Evolutionary conservation across 768 basidiomycete species (phyloP).

Genomic region (Leccinum broughii): DNA sequence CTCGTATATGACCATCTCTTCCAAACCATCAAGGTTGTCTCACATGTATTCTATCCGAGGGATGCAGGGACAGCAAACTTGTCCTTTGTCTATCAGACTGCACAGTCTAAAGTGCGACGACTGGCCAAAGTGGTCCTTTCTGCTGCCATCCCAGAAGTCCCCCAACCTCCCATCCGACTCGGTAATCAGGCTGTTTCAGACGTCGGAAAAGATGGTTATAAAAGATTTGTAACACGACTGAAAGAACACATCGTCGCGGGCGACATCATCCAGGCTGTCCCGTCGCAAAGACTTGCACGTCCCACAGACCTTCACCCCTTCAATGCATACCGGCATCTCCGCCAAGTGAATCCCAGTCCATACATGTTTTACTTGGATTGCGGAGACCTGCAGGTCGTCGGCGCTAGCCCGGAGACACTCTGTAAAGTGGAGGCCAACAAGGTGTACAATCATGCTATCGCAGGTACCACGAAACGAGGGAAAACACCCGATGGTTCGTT

Average conservation of each 20-base stretch:
- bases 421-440: conserved; percentile 93
- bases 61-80: conserved; percentile 67
- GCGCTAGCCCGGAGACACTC: conserved; percentile 95
- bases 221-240: conserved; percentile 84
- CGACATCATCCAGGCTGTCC: conserved; percentile 99
- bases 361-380: conserved; percentile 99
- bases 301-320: conserved; percentile 92
- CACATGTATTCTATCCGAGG: conserved; percentile 87
- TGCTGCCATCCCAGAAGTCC: conserved; percentile 58
- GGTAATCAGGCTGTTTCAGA: conserved; percentile 79
- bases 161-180: conserved; percentile 61
- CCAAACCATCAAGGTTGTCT: conserved; percentile 93
- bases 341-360: conserved; percentile 95
- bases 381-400: conserved; percentile 91
- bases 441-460: conserved; percentile 97
- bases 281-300: conserved; percentile 85
- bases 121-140: conserved; percentile 71
- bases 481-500: conserved; percentile 78
- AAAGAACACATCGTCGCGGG: conserved; percentile 95
- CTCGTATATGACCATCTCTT: conserved; percentile 97
- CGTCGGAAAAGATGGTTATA: conserved; percentile 91
- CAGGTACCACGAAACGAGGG: conserved; percentile 90
- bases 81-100: conserved; percentile 85
- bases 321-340: conserved; percentile 92
- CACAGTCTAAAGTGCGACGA: conserved; percentile 76